phyloP scores from a whole-genome alignment of 371 early-diverging fungal genomes.

The Mortierella sp. region DNA sequence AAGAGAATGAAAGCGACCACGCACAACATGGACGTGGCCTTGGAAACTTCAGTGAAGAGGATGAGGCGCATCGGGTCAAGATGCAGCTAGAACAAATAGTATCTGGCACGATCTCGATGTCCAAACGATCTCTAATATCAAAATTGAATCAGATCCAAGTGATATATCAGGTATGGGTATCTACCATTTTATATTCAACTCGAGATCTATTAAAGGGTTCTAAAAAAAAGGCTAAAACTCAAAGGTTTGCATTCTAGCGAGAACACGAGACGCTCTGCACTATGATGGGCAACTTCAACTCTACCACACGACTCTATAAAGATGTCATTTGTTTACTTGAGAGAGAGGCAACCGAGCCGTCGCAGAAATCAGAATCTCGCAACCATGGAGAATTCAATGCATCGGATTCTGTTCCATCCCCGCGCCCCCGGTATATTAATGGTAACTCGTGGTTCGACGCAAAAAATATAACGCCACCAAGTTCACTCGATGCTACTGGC shows the following conservation, averaged over 20 bases:
- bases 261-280: slow-evolving; percentile 19
- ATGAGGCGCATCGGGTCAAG: neutral
- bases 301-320: slow-evolving; percentile 18
- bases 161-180: slow-evolving; percentile 5
- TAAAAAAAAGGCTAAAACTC: neutral
- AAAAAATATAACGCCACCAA: neutral
- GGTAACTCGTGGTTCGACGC: neutral
- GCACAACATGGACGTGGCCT: neutral
- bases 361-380: neutral
- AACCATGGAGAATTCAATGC: neutral
- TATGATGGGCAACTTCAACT: slow-evolving; percentile 19
- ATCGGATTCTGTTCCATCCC: too few relatives aligned
- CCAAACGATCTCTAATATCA: neutral
- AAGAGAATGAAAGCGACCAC: neutral
- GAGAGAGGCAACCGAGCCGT: neutral
- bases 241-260: neutral
- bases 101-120: neutral
- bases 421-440: too few relatives aligned
- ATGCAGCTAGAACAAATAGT: neutral
- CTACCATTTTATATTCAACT: neutral
- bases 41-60: neutral
- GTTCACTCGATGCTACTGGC: neutral
- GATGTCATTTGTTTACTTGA: slow-evolving; percentile 6
- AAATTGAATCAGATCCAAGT: slow-evolving; percentile 15
- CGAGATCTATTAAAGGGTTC: neutral